phyloP scores from a whole-genome alignment of 305 asterid genomes.

The Fraxinus latifolia region DNA sequence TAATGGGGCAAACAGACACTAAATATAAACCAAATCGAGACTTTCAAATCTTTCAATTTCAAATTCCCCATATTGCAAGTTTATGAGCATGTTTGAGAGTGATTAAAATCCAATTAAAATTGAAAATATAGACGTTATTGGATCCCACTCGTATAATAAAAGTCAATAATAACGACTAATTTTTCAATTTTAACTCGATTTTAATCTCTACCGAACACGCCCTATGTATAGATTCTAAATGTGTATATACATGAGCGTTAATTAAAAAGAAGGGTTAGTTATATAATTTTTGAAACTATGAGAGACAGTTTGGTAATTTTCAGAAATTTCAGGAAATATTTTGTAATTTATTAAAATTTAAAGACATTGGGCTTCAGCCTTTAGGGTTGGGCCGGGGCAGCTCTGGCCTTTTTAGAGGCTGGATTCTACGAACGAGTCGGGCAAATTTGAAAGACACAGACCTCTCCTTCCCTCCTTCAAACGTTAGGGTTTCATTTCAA shows the following conservation, averaged over 20 bases:
- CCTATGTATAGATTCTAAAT: too few relatives aligned
- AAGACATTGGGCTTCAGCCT: not conserved
- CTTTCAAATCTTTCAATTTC: not conserved
- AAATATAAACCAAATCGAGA: not conserved
- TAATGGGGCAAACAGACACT: not conserved
- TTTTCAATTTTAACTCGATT: too few relatives aligned
- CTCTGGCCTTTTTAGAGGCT: not conserved
- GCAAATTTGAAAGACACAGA: not conserved
- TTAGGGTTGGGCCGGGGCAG: not conserved
- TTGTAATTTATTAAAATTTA: not conserved
- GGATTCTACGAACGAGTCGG: not conserved
- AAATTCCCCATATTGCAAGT: not conserved
- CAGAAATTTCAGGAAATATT: not conserved
- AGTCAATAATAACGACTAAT: too few relatives aligned
- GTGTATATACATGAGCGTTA: not conserved
- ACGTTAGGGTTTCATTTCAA: not conserved
- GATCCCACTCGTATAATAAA: too few relatives aligned
- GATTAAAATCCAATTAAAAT: too few relatives aligned
- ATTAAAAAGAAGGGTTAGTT: not conserved
- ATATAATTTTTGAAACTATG: not conserved
- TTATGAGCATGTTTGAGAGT: too few relatives aligned
- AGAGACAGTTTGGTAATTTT: not conserved
- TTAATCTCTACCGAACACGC: too few relatives aligned
- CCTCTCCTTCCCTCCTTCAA: not conserved
- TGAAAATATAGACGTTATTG: too few relatives aligned